These are phyloP conservation scores for Alternaria gaisen DNA, from an alignment of 2,329 filamentous ascomycete species.

Conservation along the genomic window DNA sequence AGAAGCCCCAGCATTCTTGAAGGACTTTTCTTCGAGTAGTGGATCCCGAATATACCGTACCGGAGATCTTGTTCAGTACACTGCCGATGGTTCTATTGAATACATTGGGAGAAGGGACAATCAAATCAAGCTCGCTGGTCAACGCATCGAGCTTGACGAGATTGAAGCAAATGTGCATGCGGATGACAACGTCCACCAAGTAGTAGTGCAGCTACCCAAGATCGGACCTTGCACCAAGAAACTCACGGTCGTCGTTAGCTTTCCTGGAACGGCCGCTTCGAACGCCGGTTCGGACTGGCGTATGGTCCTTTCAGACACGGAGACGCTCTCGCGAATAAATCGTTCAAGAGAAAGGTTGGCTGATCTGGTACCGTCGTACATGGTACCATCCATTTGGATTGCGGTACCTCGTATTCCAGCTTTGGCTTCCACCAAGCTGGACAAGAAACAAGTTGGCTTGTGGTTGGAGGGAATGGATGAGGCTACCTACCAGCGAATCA, in stretches of 20 bases:
- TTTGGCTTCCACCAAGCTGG: slow-evolving; percentile 42
- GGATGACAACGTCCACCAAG: slow-evolving; percentile 47
- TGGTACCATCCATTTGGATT: slow-evolving; percentile 47
- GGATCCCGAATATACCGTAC: slow-evolving; percentile 42
- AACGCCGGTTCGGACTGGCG: slow-evolving; percentile 36
- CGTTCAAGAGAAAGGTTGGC: slow-evolving; percentile 39
- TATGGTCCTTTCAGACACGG: slow-evolving; percentile 43
- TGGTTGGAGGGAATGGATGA: slow-evolving; percentile 59
- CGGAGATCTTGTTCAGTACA: slow-evolving; percentile 46
- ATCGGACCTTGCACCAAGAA: slow-evolving; percentile 53
- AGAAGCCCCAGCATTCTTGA: slow-evolving; percentile 35
- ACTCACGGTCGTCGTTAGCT: slow-evolving; percentile 56
- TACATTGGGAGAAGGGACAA: slow-evolving; percentile 46
- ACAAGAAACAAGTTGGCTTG: slow-evolving; percentile 45
- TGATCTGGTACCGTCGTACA: slow-evolving; percentile 41
- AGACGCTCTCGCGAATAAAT: slow-evolving; percentile 41
- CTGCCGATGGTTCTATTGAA: slow-evolving; percentile 36
- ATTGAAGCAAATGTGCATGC: slow-evolving; percentile 43
- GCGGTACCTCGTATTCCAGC: slow-evolving; percentile 48
- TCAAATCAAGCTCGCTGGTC: slow-evolving; percentile 48
- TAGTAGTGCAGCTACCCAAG: slow-evolving; percentile 56
- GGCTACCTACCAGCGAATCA: slow-evolving; percentile 51
- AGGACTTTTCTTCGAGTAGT: slow-evolving; percentile 15
- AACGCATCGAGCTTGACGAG: slow-evolving; percentile 48
- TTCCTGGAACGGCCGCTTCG: slow-evolving; percentile 35